These are phyloP conservation scores for Colletotrichum cordylinicola DNA, from an alignment of 2,329 filamentous ascomycete species.

Conservation along the genomic window DNA sequence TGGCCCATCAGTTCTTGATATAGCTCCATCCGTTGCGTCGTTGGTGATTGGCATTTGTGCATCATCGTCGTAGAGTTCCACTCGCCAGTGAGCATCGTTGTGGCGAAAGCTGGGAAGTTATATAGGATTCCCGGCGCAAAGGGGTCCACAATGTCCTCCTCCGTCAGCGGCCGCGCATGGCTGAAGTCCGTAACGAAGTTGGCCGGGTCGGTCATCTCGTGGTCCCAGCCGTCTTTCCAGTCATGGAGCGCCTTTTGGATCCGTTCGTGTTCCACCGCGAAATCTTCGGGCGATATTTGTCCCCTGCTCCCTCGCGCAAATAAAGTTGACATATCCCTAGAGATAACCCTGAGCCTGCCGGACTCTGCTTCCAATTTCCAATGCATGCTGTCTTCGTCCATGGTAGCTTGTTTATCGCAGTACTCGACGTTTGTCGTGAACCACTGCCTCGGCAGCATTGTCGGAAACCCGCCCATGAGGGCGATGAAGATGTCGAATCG, in stretches of 20 bases:
- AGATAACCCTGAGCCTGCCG: slow-evolving; percentile 73
- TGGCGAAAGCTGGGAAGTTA: slow-evolving; percentile 71
- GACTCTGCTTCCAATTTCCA: slow-evolving; percentile 73
- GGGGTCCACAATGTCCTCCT: slow-evolving; percentile 76
- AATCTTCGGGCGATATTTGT: slow-evolving; percentile 69
- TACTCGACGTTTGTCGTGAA: slow-evolving; percentile 70
- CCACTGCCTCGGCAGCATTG: slow-evolving; percentile 79
- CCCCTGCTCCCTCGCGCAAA: slow-evolving; percentile 73
- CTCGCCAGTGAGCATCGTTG: slow-evolving; percentile 78
- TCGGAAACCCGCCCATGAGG: slow-evolving; percentile 80
- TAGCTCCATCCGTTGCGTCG: slow-evolving; percentile 56
- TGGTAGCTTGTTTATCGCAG: slow-evolving; percentile 64
- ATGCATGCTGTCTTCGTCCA: slow-evolving; percentile 57
- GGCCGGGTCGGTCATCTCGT: slow-evolving; percentile 63
- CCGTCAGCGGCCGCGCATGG: slow-evolving; percentile 53
- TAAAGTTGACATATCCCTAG: slow-evolving; percentile 80
- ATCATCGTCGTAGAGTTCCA: slow-evolving; percentile 81
- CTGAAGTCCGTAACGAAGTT: slow-evolving; percentile 70
- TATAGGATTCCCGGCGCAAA: slow-evolving; percentile 75
- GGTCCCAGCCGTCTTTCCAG: slow-evolving; percentile 65
- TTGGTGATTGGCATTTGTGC: slow-evolving; percentile 76
- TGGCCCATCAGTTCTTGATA: slow-evolving; percentile 62
- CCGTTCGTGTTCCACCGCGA: slow-evolving; percentile 63
- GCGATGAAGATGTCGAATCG: slow-evolving; percentile 87
- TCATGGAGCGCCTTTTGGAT: slow-evolving; percentile 53